phyloP scores from a whole-genome alignment of 163 green algal species.

The Scenedesmus sp. region DNA sequence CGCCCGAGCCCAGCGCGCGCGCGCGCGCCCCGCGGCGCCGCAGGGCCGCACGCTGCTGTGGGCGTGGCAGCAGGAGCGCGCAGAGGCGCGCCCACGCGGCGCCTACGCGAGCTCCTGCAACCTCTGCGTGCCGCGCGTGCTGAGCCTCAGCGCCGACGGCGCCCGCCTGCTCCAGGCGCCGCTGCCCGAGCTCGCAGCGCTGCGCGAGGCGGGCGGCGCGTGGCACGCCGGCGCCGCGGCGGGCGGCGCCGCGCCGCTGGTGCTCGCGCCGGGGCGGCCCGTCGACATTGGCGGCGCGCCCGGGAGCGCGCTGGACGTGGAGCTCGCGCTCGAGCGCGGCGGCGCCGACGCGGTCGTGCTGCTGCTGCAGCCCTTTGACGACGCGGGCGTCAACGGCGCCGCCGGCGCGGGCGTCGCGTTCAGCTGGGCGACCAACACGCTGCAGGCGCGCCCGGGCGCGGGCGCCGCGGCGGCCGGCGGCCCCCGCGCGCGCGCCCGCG shows the following conservation, averaged over 20 bases:
- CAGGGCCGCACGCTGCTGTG: slow-evolving; percentile 80
- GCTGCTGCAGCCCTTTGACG: slow-evolving; percentile 58
- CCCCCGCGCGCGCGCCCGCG: too few species aligned
- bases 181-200: slow-evolving; percentile 59
- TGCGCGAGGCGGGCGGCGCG: slow-evolving; percentile 27
- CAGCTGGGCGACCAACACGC: slow-evolving; percentile 23
- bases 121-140: slow-evolving; percentile 76
- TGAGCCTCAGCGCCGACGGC: slow-evolving; percentile 55
- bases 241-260: neutral
- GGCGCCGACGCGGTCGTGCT: slow-evolving; percentile 51
- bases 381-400: neutral
- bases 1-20: too few species aligned
- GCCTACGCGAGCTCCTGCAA: slow-evolving; percentile 83
- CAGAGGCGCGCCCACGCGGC: slow-evolving; percentile 52
- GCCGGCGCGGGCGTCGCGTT: slow-evolving; percentile 26
- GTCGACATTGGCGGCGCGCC: neutral
- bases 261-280: neutral
- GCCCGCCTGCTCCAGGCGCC: slow-evolving; percentile 62
- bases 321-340: slow-evolving; percentile 51
- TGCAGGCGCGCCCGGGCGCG: slow-evolving; percentile 30
- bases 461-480: too few species aligned
- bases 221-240: slow-evolving; percentile 24
- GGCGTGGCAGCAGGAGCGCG: slow-evolving; percentile 92
- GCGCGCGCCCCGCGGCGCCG: slow-evolving; percentile 18
- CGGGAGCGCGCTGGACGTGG: slow-evolving; percentile 47